Evolutionary conservation across 2,329 filamentous ascomycete genomes (phyloP).

Genomic region (Xylariaceae sp.): DNA sequence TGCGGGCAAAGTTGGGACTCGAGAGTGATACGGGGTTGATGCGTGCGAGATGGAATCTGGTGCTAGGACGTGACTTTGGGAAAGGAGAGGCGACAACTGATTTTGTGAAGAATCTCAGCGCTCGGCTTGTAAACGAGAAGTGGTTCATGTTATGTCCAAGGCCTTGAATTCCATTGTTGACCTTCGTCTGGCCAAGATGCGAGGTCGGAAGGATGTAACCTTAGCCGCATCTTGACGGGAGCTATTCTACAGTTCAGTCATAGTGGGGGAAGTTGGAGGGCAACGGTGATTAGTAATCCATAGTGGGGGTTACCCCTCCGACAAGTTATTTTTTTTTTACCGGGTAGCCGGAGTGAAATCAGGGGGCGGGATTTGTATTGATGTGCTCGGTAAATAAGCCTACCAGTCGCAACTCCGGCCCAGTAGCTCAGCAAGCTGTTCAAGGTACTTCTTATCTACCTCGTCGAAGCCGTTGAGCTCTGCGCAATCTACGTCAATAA

Average conservation of each 20-base stretch:
- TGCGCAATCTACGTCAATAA: slow-evolving; percentile 77
- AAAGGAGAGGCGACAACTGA: no score
- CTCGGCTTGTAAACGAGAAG: no score
- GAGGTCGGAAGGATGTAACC: slow-evolving; percentile 18
- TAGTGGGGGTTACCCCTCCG: no score
- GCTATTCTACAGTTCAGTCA: no score
- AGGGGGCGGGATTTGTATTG: no score
- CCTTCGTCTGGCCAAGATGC: no score
- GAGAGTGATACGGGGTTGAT: slow-evolving; percentile 14
- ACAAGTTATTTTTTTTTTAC: no score
- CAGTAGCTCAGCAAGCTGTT: slow-evolving; percentile 58
- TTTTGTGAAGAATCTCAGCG: slow-evolving; percentile 19
- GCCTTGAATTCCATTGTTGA: no score
- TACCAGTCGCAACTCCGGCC: slow-evolving; percentile 61
- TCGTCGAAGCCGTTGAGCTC: slow-evolving; percentile 61
- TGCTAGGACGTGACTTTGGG: background rate
- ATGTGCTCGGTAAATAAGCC: no score
- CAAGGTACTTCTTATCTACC: slow-evolving; percentile 59
- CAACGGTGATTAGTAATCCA: background rate
- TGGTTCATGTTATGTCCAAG: slow-evolving; percentile 25
- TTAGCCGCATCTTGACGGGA: background rate
- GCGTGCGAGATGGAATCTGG: slow-evolving; percentile 3
- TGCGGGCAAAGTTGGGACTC: slow-evolving; percentile 13
- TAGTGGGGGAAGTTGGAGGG: no score
- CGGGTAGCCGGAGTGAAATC: no score